phyloP scores from a whole-genome alignment of 1,284 basidiomycete species.

The Cryptococcus wingfieldii region DNA sequence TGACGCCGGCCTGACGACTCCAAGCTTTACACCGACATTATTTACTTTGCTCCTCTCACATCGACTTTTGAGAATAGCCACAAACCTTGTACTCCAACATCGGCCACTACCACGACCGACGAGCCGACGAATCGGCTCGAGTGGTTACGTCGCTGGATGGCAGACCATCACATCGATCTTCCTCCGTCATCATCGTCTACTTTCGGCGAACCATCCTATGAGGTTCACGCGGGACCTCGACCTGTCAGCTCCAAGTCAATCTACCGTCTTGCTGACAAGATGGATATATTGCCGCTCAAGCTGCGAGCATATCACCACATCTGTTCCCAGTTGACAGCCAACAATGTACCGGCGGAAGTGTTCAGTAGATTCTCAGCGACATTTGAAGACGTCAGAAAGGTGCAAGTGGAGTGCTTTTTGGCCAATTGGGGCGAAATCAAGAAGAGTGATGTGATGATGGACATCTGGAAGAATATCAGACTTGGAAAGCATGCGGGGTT shows the following conservation, averaged over 20 bases:
- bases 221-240: constrained; percentile 53
- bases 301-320: constrained; percentile 60
- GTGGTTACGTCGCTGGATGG: constrained; percentile 43
- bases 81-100: constrained; percentile 9
- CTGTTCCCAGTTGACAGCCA: constrained; percentile 64
- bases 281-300: constrained; percentile 43
- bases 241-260: constrained; percentile 83
- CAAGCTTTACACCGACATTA: constrained; percentile 77
- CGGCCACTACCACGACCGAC: constrained; percentile 2
- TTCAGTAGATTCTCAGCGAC: constrained; percentile 79
- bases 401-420: constrained; percentile 69
- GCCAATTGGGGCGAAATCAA: constrained; percentile 78
- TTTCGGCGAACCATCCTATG: neutral
- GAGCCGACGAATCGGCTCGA: constrained; percentile 23
- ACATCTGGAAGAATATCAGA: constrained; percentile 76
- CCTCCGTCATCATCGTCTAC: neutral
- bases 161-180: constrained; percentile 24
- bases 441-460: constrained; percentile 69
- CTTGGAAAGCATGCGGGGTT: constrained; percentile 76
- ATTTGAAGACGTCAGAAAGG: constrained; percentile 78
- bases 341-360: constrained; percentile 79
- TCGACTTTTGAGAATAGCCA: constrained; percentile 52
- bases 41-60: constrained; percentile 76
- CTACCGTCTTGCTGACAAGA: constrained; percentile 78
- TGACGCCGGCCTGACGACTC: constrained; percentile 2